Evolutionary conservation across 805 yeast genomes (phyloP), one percentile per base, ranked within the genome.

Genomic region (Metschnikowia chrysomelidarum): DNA sequence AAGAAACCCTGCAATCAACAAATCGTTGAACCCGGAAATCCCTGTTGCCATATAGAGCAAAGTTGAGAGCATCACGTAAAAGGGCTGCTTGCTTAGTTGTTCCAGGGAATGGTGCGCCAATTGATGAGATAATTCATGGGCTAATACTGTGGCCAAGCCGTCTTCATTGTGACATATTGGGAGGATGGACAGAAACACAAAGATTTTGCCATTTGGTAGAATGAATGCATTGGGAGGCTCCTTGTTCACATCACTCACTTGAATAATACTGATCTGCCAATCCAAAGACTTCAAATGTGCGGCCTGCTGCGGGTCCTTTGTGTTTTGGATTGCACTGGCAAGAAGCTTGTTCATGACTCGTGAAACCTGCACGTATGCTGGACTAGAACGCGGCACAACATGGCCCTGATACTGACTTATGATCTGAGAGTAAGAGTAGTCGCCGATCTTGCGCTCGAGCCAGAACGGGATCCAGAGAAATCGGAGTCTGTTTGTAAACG

Each of bases 141-240:
- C 69, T 29, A 93, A 64, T 2, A 93, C 96, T 0, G 98, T 88
- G n/a, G 98, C 98, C 28, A 93, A 62, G 2, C 96, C 97, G 56
- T 87, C 94, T 34, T 87, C 94, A 53, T 85, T 80, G 17, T 66
- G 63, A 57, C 95, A 82, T 19, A 93, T 76, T 1, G 85, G 83
- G 30, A 93, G 56, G 25, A 93, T 86, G 7, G 85, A 76, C 29
- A 82, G 71, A 53, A 85, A 87, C 13, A 93, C 88, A 61, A 93
- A 93, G 27, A 93, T 95, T 58, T 89, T 89, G 5, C 98, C 98
- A 42, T 93, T 91, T 14, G 98, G 98, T 22, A 93, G 67, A 13
- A 93, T 96, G 62, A 93, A 91, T 1, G 98, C 98, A 62, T 93
- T 93, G 3, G 98, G 98, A 11, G 95, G 89, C n/a, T 71, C 71